Base-by-base conservation (phyloP, 345 rosid genomes). In the Gossypium stocksii region DNA sequence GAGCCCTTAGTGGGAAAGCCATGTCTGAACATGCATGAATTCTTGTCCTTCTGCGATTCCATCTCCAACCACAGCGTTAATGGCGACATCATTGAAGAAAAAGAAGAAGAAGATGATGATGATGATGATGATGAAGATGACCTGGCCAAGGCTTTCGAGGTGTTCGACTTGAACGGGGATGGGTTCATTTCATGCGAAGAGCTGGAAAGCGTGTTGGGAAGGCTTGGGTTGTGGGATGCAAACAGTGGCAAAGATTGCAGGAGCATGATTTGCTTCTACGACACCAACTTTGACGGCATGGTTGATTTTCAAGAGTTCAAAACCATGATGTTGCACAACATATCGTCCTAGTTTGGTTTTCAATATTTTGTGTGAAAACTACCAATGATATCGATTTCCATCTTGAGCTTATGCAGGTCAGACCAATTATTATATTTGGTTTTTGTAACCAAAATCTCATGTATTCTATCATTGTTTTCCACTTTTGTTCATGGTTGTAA, bases 281-380 rank as follows among this genome's bases (percentile, higher is more conserved):
- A 91, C 69, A 82, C 88, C 25, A 91, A 89, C 72, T 81, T 78
- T 25, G 98, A 93, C 54, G 98, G 97, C 17, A 59, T 83, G 77
- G 86, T 93, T 49, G 98, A 93, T 83, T 89, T 88, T 56, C 80
- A 91, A 56, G 97, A 93, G 62, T 93, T 93, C 84, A 91, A 89
- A 87, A 82, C 76, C 76, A 93, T 93, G 98, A 84, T 93, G 82
- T 62, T 85, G 6, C 46, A n/a, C 5, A 22, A n/a, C 11, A 48
- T 52, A 29, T 52, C 59, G 16, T 76, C 72, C 52, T 76, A 77
- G 53, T 3, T 49, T 49, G 4, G 7, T 7, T n/a, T 53, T 9
- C 57, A 17, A 9, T 8, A 1, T 53, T 17, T 22, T 17, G 41
- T 34, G 41, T 34, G 41, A 34, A 34, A 34, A 34, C 41, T 34